phyloP scores from a whole-genome alignment of 106 monocot species.

The Agapanthus africanus region DNA sequence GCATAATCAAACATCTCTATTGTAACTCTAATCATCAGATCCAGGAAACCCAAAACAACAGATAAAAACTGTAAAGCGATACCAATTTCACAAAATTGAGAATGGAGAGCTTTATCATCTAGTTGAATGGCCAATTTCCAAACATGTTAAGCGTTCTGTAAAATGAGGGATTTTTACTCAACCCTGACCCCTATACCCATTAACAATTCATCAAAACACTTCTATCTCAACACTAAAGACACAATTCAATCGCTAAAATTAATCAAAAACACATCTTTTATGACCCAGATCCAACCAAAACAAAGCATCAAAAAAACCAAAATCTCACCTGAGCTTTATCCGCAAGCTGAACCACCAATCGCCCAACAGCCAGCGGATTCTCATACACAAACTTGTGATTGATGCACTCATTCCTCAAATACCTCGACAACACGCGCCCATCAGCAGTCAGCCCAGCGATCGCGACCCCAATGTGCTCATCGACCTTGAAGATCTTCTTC shows the following conservation, averaged over 20 bases:
- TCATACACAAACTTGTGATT: constrained; percentile 95
- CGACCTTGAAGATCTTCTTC: constrained; percentile 85
- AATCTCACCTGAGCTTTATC: constrained; percentile 90
- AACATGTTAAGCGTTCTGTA: neutral
- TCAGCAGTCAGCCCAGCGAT: constrained; percentile 96
- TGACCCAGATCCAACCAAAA: neutral
- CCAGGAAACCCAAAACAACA: too few relatives aligned
- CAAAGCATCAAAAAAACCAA: neutral
- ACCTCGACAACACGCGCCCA: constrained; percentile 73
- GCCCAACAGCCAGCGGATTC: constrained; percentile 60
- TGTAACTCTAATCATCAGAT: too few relatives aligned
- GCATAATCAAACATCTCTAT: too few relatives aligned
- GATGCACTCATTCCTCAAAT: constrained; percentile 83
- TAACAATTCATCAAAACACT: neutral
- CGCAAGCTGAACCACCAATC: constrained; percentile 80
- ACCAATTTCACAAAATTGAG: too few relatives aligned
- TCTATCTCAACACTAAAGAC: too few relatives aligned
- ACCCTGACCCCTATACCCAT: neutral
- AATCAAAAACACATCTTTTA: too few relatives aligned
- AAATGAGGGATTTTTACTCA: neutral
- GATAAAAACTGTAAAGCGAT: too few relatives aligned
- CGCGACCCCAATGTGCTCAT: constrained; percentile 86
- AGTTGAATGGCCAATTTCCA: too few relatives aligned
- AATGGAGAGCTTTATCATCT: too few relatives aligned
- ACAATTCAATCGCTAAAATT: too few relatives aligned